Base-by-base conservation (phyloP, 805 yeast genomes). In the Aciculoconidium aculeatum region DNA sequence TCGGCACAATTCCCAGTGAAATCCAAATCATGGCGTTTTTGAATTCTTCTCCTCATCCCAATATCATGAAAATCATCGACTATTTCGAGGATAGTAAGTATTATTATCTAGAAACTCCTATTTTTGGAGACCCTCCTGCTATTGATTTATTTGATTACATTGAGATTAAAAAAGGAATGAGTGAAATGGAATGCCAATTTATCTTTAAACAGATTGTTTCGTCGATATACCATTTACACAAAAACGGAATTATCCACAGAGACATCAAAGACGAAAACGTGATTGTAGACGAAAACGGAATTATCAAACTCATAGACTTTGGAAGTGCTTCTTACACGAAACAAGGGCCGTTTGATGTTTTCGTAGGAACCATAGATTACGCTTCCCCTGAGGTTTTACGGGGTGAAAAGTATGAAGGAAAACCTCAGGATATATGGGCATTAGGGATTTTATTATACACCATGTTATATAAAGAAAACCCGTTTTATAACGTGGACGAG, bases 361-460 rank as follows among this genome's bases (percentile, higher is more conserved):
- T 92, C 58, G 97, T 92, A 2, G 98, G 98, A 3, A 92, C 98
- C 0, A 78, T 92, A 24, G 96, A 92, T 54, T 92, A 90, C 54
- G 97, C 97, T 1, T 94, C 97, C 0, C 98, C 98, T 0, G 98
- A 92, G 55, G 95, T 92, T 1, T 64, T 92, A 19, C 70, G 78
- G 29, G 98, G 97, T 2, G 78, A 77, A 36, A 80, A 88, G 13
- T 92, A 90, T 48, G 86, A 77, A 29, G 98, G 98, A 13, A 80
- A 75, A 51, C 90, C 95, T 3, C 98, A 92, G 54, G 98, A 92
- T 57, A 80, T 88, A 2, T 92, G 98, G 98, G 95, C 97, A 0
- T 66, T 90, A 49, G 98, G 98, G 3, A 83, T 92, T 13, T 61
- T 92, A 34, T 61, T 92, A 13, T 92, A 88, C 58, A 92, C 96